phyloP scores from a whole-genome alignment of 371 early-diverging fungal genomes.

The Apophysomyces elegans region DNA sequence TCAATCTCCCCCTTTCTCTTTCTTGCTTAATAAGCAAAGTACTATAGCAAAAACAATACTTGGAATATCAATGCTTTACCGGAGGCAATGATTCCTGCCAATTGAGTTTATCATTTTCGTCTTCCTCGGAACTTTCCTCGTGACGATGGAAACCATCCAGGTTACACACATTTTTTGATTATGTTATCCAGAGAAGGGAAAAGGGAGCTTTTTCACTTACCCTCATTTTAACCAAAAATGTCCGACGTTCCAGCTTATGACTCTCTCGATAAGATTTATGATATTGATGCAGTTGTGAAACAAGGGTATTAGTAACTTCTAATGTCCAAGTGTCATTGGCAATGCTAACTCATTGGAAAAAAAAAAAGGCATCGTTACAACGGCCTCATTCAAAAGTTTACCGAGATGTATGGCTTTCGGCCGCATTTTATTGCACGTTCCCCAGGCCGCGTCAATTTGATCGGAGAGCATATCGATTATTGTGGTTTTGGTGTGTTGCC shows the following conservation, averaged over 20 bases:
- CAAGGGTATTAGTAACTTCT: constrained; percentile 34
- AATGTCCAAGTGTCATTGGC: too few species aligned
- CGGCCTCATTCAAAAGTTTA: constrained; percentile 59
- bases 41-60: too few species aligned
- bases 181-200: neutral
- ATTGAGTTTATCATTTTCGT: too few species aligned
- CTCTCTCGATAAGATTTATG: constrained; percentile 47
- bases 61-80: too few species aligned
- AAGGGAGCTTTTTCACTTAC: constrained; percentile 7
- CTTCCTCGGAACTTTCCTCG: neutral
- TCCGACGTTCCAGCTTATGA: constrained; percentile 43
- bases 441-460: constrained; percentile 94
- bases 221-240: constrained; percentile 19
- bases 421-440: constrained; percentile 88
- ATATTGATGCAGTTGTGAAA: constrained; percentile 32
- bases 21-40: neutral
- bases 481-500: constrained; percentile 93
- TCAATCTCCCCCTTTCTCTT: neutral
- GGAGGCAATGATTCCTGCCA: too few species aligned
- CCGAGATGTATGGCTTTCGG: constrained; percentile 57
- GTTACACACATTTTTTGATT: constrained; percentile 4
- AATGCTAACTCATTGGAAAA: constrained; percentile 14
- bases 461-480: constrained; percentile 97
- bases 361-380: constrained; percentile 60
- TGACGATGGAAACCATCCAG: neutral